Base-by-base conservation (phyloP, 345 rosid genomes). In the Populus alba region DNA sequence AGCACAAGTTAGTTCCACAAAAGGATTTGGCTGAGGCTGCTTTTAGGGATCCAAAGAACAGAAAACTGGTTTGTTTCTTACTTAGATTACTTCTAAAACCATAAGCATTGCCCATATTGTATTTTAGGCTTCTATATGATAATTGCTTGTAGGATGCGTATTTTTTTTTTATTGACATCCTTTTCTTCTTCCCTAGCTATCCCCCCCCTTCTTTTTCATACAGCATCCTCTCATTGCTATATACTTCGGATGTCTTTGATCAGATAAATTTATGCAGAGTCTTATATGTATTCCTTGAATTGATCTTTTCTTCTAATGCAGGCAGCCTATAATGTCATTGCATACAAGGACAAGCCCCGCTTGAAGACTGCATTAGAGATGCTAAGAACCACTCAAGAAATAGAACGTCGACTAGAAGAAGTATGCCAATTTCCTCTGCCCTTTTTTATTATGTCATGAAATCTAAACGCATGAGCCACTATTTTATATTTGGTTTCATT, bases 21-120 rank as follows among this genome's bases (percentile, higher is more conserved):
- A 91, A 89, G 87, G 92, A 94, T 83, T 71, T 96, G 86, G 97
- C 97, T 25, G 97, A 88, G 77, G 90, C 92, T 47, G 90, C 93
- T 31, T 92, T 90, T 78, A 89, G 89, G 81, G 97, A 94, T 38
- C 23, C 68, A 59, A 84, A 84, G 79, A 91, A 96, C 85, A 87
- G 92, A 79, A 79, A 87, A 22, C 65, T 76, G 97, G 99, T 94
- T 53, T 69, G 68, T 84, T 53, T 74, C 80, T 77, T 37, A 66
- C 82, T 79, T 45, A 12, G 51, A 73, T 73, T 27, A 17, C 29
- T 53, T 45, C 74, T 37, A 75, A 33, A 74, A 17, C 10, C 53
- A 39, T 45, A 67, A 37, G 10, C 35, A 38, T 33, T 73, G 37
- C n/a, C 6, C 4, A 4, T 76, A n/a, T 13, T 51, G 4, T 67